Evolutionary conservation across 2,329 filamentous ascomycete species (phyloP).

Genomic region (Bipolaris victoriae): DNA sequence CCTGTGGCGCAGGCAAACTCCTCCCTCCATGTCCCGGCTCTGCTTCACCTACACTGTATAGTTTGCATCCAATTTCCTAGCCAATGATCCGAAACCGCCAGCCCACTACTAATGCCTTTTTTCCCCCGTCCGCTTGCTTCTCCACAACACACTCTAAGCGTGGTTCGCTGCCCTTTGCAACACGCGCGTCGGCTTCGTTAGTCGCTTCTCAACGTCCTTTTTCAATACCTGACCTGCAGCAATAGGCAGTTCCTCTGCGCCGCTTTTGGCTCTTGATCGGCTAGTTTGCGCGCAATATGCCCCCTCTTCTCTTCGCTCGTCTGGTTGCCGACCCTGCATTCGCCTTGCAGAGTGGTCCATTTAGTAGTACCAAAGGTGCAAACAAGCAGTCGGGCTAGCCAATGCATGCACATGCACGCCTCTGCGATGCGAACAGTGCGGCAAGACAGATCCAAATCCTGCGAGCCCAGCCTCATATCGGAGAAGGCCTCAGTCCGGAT

Average conservation of each 20-base stretch:
- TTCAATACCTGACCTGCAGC: neutral
- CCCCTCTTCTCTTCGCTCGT: neutral
- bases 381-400: neutral
- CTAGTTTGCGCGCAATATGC: neutral
- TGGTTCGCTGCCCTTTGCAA: neutral
- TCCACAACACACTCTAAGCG: neutral
- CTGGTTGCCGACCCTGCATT: neutral
- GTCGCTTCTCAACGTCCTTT: neutral
- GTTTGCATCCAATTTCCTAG: slow-evolving; percentile 4
- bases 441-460: neutral
- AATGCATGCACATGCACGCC: neutral
- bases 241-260: neutral
- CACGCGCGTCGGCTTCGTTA: slow-evolving; percentile 1
- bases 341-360: neutral
- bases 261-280: slow-evolving; percentile 1
- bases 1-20: too few relatives aligned
- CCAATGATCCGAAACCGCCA: slow-evolving; percentile 2
- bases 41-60: neutral
- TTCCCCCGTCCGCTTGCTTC: slow-evolving; percentile 4
- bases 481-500: neutral
- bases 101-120: neutral
- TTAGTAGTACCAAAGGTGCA: neutral
- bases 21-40: neutral
- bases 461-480: too few relatives aligned
- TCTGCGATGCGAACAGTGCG: neutral